A percentile compares a stretch with the other conserved stretches of the same genome.
phyloP scores from a whole-genome alignment of 192 early-diverging fungal species.

The Coemansia sp. region DNA sequence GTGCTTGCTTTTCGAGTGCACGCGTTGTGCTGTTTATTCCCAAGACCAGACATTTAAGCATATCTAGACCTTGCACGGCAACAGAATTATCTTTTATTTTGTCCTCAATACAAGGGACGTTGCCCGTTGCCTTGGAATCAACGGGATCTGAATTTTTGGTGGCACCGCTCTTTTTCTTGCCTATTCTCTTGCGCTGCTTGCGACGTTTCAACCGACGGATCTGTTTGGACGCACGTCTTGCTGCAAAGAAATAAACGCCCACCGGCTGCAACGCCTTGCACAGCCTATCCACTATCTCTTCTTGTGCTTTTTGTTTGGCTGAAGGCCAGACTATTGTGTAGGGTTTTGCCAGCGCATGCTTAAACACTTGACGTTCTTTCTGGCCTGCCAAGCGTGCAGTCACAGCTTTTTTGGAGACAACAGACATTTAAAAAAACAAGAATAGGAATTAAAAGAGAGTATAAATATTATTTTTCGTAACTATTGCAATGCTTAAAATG shows the following conservation, averaged over 20 bases:
- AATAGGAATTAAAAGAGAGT: neutral
- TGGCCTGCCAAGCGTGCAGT: constrained; percentile 27
- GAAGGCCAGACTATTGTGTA: constrained; percentile 41
- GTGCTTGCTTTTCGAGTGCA: constrained; percentile 37
- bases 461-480: neutral
- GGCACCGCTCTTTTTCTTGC: neutral
- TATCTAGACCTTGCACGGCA: constrained; percentile 1
- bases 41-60: constrained; percentile 31
- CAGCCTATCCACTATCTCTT: constrained; percentile 19
- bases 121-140: neutral
- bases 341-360: constrained; percentile 47
- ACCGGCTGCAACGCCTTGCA: constrained; percentile 36
- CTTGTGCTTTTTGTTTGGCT: constrained; percentile 9
- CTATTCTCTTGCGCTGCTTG: constrained; percentile 9
- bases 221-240: constrained; percentile 29
- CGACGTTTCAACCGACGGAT: constrained; percentile 13
- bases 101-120: neutral
- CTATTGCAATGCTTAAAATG: no score
- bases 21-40: constrained; percentile 51
- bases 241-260: constrained; percentile 26
- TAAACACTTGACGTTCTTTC: constrained; percentile 40
- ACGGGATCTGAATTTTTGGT: neutral
- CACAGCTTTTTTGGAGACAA: constrained; percentile 9
- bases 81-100: neutral
- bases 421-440: constrained; percentile 12